Evolutionary conservation across 2,329 filamentous ascomycete species (phyloP).

Genomic region (Lecanoromycetidae sp.): DNA sequence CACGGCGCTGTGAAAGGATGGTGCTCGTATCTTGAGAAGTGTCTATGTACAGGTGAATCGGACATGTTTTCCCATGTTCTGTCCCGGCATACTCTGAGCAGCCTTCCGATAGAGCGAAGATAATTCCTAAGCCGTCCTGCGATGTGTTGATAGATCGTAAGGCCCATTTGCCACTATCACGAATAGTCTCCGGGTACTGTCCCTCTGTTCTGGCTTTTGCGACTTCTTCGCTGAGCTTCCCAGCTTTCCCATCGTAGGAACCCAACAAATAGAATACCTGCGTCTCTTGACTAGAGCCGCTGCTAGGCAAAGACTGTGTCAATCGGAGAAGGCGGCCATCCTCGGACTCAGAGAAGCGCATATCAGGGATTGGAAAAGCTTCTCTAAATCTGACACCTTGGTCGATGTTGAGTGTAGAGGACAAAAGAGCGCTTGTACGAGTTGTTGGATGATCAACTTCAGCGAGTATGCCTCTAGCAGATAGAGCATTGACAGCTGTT

Average conservation of each 20-base stretch:
- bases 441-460: conserved; percentile 71
- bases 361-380: conserved; percentile 55
- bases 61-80: too few species aligned
- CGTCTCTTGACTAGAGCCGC: conserved; percentile 23
- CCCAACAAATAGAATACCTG: conserved; percentile 63
- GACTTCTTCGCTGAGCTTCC: conserved; percentile 71
- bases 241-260: conserved; percentile 63
- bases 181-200: conserved; percentile 69
- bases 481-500: conserved; percentile 47
- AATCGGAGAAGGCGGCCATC: conserved; percentile 57
- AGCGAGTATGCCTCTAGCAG: conserved; percentile 65
- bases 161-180: conserved; percentile 70
- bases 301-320: conserved; percentile 37
- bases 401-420: conserved; percentile 46
- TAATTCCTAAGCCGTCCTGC: conserved; percentile 36
- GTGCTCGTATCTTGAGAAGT: background rate
- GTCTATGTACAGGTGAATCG: conserved; percentile 2
- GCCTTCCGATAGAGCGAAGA: conserved; percentile 35
- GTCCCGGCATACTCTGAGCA: conserved; percentile 17
- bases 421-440: conserved; percentile 47
- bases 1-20: conserved; percentile 23
- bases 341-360: conserved; percentile 60
- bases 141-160: conserved; percentile 56
- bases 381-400: conserved; percentile 63
- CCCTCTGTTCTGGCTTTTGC: conserved; percentile 76